Evolutionary conservation across 129 eudicot genomes (phyloP).

Genomic region (Tagetes erecta): DNA sequence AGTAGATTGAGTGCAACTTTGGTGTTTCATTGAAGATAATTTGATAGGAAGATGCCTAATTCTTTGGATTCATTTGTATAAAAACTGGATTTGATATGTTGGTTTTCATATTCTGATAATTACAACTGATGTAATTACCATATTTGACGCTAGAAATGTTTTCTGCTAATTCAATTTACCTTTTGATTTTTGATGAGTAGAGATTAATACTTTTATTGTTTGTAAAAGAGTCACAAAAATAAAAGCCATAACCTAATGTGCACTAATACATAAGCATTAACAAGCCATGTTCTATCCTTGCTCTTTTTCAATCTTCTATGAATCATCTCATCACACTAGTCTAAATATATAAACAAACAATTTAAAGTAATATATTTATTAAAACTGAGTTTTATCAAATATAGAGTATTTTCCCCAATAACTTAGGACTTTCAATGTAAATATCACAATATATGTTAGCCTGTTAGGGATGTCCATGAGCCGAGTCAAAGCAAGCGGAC

Average conservation of each 20-base stretch:
- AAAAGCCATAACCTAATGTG: not conserved
- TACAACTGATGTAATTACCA: slow-evolving; percentile 18
- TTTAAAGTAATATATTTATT: too few species aligned
- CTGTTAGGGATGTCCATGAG: too few species aligned
- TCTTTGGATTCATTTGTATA: slow-evolving; percentile 25
- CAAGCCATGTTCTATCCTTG: not conserved
- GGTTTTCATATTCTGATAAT: slow-evolving; percentile 7
- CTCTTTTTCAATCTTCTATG: not conserved
- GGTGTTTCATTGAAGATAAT: slow-evolving; percentile 29
- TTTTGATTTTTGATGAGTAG: not conserved
- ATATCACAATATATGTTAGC: too few species aligned
- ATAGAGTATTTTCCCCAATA: not conserved
- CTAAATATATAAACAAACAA: too few species aligned
- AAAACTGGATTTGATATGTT: slow-evolving; percentile 16
- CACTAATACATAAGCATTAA: too few species aligned
- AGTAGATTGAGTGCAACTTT: slow-evolving; percentile 20
- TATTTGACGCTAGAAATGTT: slow-evolving; percentile 1
- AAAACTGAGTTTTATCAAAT: not conserved
- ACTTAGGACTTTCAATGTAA: not conserved
- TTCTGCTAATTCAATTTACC: not conserved
- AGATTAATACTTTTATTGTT: slow-evolving; percentile 1
- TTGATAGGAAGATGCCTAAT: slow-evolving; percentile 18
- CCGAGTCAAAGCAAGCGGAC: too few species aligned
- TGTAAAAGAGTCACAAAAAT: not conserved
- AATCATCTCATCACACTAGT: too few species aligned